phyloP scores from a whole-genome alignment of 2,329 filamentous ascomycete species.

The Phialocephala sp. region DNA sequence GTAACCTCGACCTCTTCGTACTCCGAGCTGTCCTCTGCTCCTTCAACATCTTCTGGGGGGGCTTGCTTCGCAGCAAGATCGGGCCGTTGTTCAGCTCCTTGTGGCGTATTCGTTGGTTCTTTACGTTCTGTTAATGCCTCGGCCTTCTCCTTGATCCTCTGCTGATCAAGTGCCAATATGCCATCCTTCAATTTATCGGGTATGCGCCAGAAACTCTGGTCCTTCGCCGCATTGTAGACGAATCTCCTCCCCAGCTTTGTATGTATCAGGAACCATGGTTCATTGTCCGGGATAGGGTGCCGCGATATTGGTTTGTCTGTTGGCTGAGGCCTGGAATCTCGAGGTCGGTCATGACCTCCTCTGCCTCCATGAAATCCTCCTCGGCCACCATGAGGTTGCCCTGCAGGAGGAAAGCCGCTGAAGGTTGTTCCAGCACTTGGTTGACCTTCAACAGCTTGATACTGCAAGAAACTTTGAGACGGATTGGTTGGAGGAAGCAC shows the following conservation, averaged over 20 bases:
- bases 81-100: conserved; percentile 34
- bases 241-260: conserved; percentile 91
- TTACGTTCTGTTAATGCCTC: conserved; percentile 38
- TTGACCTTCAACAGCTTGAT: conserved; percentile 48
- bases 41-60: conserved; percentile 42
- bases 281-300: conserved; percentile 77
- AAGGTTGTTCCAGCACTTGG: conserved; percentile 43
- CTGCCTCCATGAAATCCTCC: conserved; percentile 52
- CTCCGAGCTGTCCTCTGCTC: conserved; percentile 67
- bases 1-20: conserved; percentile 61
- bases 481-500: conserved; percentile 39
- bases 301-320: conserved; percentile 82
- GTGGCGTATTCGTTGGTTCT: conserved; percentile 34
- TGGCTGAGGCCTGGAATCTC: conserved; percentile 61
- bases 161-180: conserved; percentile 74
- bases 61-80: conserved; percentile 20
- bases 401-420: conserved; percentile 36
- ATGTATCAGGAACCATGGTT: conserved; percentile 90
- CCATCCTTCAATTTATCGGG: conserved; percentile 84
- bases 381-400: conserved; percentile 36
- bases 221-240: conserved; percentile 84
- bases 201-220: conserved; percentile 94
- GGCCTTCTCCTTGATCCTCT: conserved; percentile 67
- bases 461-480: conserved; percentile 50
- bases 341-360: conserved; percentile 58